Evolutionary conservation across 257 asterid genomes (phyloP).

Genomic region (Hygrophila difformis): DNA sequence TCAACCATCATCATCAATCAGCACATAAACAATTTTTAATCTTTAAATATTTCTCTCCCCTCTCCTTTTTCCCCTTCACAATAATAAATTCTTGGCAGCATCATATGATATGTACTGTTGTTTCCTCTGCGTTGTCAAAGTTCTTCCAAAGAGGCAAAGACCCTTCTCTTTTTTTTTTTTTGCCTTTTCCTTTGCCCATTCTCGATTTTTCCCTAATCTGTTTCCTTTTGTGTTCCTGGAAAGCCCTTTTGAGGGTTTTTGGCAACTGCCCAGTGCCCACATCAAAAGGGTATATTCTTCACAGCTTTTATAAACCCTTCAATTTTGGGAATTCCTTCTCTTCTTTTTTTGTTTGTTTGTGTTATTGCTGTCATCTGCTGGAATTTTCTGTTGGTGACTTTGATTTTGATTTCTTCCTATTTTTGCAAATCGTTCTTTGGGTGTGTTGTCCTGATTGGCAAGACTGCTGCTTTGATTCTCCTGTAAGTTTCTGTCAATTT

Average conservation of each 20-base stretch:
- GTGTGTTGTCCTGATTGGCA: constrained; percentile 2
- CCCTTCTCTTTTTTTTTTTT: too few relatives aligned
- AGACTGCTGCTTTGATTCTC: background rate
- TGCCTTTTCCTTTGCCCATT: constrained; percentile 9
- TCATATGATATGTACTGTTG: background rate
- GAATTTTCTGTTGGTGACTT: constrained; percentile 1
- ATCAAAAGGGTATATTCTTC: constrained; percentile 19
- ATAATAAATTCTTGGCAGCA: constrained; percentile 15
- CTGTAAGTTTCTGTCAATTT: too few relatives aligned
- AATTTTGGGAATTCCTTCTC: constrained; percentile 8
- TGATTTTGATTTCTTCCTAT: background rate
- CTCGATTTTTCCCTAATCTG: background rate
- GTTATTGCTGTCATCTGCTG: constrained; percentile 2
- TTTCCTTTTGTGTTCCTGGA: constrained; percentile 2
- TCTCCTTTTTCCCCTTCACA: constrained; percentile 8
- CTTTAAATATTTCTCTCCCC: too few relatives aligned
- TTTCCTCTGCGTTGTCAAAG: constrained; percentile 16
- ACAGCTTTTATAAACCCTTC: constrained; percentile 16
- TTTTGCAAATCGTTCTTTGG: background rate
- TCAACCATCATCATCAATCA: constrained; percentile 19
- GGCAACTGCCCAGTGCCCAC: constrained; percentile 14
- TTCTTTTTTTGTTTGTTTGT: too few relatives aligned
- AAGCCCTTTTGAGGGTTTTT: constrained; percentile 25
- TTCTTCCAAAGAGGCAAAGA: constrained; percentile 24
- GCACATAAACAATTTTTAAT: background rate